Base-by-base conservation (phyloP, 768 basidiomycete species). In the Chiua virens region DNA sequence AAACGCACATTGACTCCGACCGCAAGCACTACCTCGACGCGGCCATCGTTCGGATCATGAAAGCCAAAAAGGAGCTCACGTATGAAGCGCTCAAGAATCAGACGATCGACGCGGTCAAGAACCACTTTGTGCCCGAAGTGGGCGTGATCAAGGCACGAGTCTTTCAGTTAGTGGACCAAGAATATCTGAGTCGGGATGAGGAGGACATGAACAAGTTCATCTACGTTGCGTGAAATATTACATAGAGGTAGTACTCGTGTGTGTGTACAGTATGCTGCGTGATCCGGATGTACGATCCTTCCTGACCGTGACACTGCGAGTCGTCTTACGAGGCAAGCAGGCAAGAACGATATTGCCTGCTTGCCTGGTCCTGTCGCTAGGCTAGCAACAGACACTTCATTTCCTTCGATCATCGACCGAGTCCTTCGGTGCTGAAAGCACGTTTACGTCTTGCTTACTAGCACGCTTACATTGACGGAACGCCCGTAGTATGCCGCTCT, bases 41-140 rank as follows among this genome's bases (percentile, higher is more conserved):
- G 1, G 95, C 95, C 20, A 95, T 99, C 60, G 96, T 99, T 30
- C 86, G 97, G 7, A 84, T 96, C 62, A 95, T 98, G 93, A 98
- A 98, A 68, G 85, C 83, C 3, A 81, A 83, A 60, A 98, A 96
- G 73, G 87, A 89, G 70, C 75, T 96, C 70, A 75, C 73, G 22
- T 84, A 92, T 60, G 83, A 89, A 59, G 78, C 87, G 57, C 78
- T 98, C 61, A 87, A 91, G 70, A 80, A 83, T 44, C 85, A 85
- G 56, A 90, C 91, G 10, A 84, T 97, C 50, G 86, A 90, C 18
- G 87, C 92, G 21, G 91, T 98, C 42, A 89, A 87, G 70, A 84
- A 75, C 36, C 88, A 95, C 60, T 98, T 98, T 68, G 79, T 82
- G 49, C 95, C 95, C 40, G 83, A 87, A 53, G 87, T 96, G 22